A percentile compares a stretch with the other conserved stretches of the same genome.
These are phyloP conservation scores for Meyerozyma guilliermondii DNA, from an alignment of 1,139 yeast species.

Conservation along the genomic window DNA sequence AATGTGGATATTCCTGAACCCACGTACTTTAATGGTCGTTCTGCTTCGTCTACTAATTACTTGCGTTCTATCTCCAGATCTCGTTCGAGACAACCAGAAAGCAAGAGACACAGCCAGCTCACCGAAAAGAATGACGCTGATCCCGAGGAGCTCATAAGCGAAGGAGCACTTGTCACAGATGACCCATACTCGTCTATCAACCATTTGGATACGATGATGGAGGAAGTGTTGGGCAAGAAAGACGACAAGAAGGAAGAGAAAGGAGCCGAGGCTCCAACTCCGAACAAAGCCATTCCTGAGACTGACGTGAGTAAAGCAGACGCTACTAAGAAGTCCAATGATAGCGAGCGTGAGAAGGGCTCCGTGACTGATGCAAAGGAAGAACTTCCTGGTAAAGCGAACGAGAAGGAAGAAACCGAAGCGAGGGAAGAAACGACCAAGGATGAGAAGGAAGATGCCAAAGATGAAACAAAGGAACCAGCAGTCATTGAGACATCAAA, in stretches of 20 bases:
- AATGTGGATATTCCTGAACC: constrained; percentile 34
- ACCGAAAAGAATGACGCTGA: constrained; percentile 41
- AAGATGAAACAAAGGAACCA: not conserved
- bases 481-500: not conserved
- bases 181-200: constrained; percentile 41
- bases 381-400: too few species aligned
- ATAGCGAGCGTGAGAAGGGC: too few species aligned
- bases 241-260: constrained; percentile 2
- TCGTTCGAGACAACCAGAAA: constrained; percentile 42
- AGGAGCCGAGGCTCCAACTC: too few species aligned
- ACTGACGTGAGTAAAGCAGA: too few species aligned
- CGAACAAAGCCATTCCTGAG: too few species aligned
- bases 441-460: not conserved
- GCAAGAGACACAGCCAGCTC: constrained; percentile 16
- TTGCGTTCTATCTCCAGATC: constrained; percentile 61
- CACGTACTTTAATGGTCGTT: constrained; percentile 26
- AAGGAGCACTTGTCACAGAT: constrained; percentile 44
- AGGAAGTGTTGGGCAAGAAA: constrained; percentile 23
- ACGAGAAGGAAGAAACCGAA: constrained; percentile 3
- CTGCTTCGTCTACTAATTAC: constrained; percentile 41
- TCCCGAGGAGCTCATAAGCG: constrained; percentile 33
- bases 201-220: constrained; percentile 38
- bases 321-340: not conserved
- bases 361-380: too few species aligned
- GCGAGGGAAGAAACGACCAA: constrained; percentile 1